Percentiles rank a stretch among this genome's conserved stretches.
Conservation (phyloP, 129 eudicot genomes). For the Saussurea involucrata region DNA sequence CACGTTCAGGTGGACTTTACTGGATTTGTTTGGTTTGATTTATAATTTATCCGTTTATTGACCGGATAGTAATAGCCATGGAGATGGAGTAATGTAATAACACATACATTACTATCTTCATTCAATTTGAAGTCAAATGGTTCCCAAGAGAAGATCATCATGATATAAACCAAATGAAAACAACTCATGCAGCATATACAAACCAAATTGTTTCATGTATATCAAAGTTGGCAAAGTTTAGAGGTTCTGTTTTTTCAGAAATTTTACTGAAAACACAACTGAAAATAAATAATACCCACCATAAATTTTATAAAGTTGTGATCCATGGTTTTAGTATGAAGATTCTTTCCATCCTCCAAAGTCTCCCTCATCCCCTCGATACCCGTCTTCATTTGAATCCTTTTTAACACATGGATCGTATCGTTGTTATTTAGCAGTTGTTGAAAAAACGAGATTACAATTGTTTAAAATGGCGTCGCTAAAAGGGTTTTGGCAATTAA, state of each 20-base stretch:
- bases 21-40: background rate
- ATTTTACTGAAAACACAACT: background rate
- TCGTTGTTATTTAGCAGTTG: background rate
- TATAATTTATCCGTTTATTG: background rate
- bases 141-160: background rate
- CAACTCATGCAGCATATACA: background rate
- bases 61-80: too few species aligned
- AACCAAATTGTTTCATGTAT: background rate
- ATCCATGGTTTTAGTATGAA: conserved; percentile 31
- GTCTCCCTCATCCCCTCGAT: conserved; percentile 33
- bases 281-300: background rate
- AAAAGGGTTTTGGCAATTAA: background rate
- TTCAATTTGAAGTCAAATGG: background rate
- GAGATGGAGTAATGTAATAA: background rate
- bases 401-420: conserved; percentile 13
- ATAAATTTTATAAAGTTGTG: background rate
- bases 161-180: background rate
- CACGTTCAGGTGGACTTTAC: background rate
- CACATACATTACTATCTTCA: background rate
- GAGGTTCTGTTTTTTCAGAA: background rate
- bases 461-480: background rate
- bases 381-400: conserved; percentile 34
- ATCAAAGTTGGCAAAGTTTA: background rate
- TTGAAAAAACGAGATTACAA: background rate
- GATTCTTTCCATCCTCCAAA: conserved; percentile 80